Base-by-base conservation (phyloP, 2,329 filamentous ascomycete genomes). In the Truncatella angustata region DNA sequence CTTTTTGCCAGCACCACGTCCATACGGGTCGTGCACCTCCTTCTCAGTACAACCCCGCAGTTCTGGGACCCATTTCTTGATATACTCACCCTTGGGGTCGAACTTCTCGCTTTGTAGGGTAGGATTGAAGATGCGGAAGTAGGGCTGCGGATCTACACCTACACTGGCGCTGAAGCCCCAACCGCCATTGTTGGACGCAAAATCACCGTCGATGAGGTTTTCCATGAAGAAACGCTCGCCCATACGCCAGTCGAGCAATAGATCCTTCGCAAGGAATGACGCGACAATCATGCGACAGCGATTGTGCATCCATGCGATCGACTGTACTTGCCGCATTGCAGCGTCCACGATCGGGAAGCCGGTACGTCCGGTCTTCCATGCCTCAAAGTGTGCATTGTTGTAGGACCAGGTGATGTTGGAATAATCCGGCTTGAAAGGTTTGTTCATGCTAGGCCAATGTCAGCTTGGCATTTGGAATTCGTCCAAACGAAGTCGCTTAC, bases 51-150 rank as follows among this genome's bases (percentile, higher is more conserved):
- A 69, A 0, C 69, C 78, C 23, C 71, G 76, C 54, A 96, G 71
- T 70, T 96, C 91, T 0, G 85, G 85, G 7, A 96, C 76, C 91
- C 91, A 96, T 54, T 82, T 83, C 34, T 88, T 79, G 51, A 96
- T 95, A 66, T 93, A 96, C 14, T 84, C 82, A 0, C 91, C 92
- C 0, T 87, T 75, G 0, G 80, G 74, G 64, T 96, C 91, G 60
- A 95, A 96, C 69, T 88, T 92, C 75, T 94, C 89, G 60, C 87
- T 90, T 73, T 96, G 91, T 16, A 90, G 71, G 40, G 91, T 66
- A 0, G 91, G 91, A 62, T 95, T 96, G 71, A 96, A 96, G 48
- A 96, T 88, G 5, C 91, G 80, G 57, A 96, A 96, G 66, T 95
- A 96, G 0, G 91, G 91, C 69, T 96, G 89, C 1, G 90, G 88